These are phyloP conservation scores for Zygotorulaspora mrakii DNA, from an alignment of 1,139 yeast genomes.

Conservation along the genomic window DNA sequence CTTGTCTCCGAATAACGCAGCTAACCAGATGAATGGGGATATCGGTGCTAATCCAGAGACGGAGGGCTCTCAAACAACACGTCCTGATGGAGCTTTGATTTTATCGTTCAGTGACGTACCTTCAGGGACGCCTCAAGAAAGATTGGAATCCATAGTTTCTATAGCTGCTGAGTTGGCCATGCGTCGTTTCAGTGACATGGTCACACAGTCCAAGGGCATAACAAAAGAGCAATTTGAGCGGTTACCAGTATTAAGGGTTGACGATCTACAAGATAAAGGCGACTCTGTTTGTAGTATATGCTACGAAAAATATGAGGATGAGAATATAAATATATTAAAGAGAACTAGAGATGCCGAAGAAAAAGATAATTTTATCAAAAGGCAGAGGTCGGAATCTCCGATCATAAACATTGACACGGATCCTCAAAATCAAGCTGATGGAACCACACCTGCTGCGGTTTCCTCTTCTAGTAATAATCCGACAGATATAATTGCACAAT, in stretches of 20 bases:
- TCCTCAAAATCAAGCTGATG: constrained; percentile 9
- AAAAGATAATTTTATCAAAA: constrained; percentile 25
- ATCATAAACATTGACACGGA: constrained; percentile 13
- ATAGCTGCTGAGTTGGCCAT: constrained; percentile 70
- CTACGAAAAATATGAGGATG: constrained; percentile 51
- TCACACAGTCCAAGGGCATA: constrained; percentile 46
- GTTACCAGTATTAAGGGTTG: constrained; percentile 40
- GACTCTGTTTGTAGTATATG: constrained; percentile 61
- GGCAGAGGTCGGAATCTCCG: constrained; percentile 21
- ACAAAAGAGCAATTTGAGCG: constrained; percentile 50
- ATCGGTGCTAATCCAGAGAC: constrained; percentile 7
- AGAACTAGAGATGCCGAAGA: constrained; percentile 25
- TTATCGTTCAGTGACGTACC: constrained; percentile 64
- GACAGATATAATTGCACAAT: no score
- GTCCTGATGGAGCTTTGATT: constrained; percentile 38
- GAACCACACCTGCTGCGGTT: no score
- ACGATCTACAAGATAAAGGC: constrained; percentile 36
- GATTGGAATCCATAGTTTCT: constrained; percentile 51
- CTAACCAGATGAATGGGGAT: neutral
- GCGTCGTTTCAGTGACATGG: constrained; percentile 50
- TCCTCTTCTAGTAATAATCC: no score
- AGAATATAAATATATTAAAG: constrained; percentile 15
- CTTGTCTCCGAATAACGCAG: constrained; percentile 6
- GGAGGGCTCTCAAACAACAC: constrained; percentile 8
- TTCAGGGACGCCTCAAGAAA: constrained; percentile 31